A percentile compares a stretch with the other conserved stretches of the same genome.
Evolutionary conservation across 164 flowering plant genomes (phyloP).

Genomic region (Cinnamomum micranthum): DNA sequence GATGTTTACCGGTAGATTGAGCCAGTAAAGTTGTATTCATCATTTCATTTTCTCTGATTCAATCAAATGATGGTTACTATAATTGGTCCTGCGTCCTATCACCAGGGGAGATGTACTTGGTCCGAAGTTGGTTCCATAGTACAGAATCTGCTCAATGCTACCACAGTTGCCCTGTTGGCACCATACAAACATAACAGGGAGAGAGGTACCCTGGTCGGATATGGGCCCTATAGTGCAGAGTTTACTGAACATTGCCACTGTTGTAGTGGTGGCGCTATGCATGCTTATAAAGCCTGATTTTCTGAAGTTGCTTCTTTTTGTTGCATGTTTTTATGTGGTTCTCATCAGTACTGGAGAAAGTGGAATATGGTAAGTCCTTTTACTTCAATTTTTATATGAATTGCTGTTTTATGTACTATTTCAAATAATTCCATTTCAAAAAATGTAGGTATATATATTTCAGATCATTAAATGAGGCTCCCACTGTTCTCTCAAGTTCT

Average conservation of each 20-base stretch:
- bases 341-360: constrained; percentile 95
- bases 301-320: constrained; percentile 10
- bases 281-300: not conserved
- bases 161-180: too few relatives aligned
- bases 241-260: too few relatives aligned
- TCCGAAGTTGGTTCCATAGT: too few relatives aligned
- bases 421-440: too few relatives aligned
- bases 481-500: not conserved
- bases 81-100: not conserved
- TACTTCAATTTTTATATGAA: not conserved
- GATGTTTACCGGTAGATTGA: not conserved
- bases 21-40: not conserved
- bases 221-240: too few relatives aligned
- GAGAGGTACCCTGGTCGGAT: too few relatives aligned
- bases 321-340: constrained; percentile 18
- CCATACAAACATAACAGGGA: too few relatives aligned
- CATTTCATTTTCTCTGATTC: not conserved
- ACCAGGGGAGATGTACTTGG: not conserved
- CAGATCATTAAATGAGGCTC: not conserved
- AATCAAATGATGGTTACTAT: not conserved
- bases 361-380: constrained; percentile 91
- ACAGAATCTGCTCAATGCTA: too few relatives aligned
- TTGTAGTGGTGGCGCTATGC: not conserved
- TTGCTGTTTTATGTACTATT: too few relatives aligned
- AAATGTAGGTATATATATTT: not conserved